phyloP scores from a whole-genome alignment of 1,284 basidiomycete species.

The Marasmius oreades region DNA sequence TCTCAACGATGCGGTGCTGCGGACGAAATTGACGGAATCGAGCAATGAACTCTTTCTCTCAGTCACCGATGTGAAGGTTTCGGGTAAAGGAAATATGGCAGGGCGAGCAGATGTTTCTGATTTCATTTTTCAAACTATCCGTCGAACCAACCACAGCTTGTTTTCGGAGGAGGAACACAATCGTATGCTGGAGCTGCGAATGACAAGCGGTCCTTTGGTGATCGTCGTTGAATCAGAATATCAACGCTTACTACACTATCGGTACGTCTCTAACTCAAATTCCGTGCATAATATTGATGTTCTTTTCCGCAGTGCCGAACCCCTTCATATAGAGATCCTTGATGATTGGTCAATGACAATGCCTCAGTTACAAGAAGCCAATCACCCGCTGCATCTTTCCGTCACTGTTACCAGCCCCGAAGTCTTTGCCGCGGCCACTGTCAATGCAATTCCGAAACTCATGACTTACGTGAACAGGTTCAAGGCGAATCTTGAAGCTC shows the following conservation, averaged over 20 bases:
- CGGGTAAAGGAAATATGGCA: slow-evolving; percentile 72
- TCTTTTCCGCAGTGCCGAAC: slow-evolving; percentile 60
- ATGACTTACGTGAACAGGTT: slow-evolving; percentile 73
- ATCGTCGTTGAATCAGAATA: slow-evolving; percentile 75
- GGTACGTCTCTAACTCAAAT: slow-evolving; percentile 44
- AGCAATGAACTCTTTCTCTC: slow-evolving; percentile 62
- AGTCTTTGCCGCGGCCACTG: slow-evolving; percentile 67
- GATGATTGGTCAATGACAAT: slow-evolving; percentile 78
- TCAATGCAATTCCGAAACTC: slow-evolving; percentile 72
- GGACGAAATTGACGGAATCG: slow-evolving; percentile 56
- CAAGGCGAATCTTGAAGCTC: slow-evolving; percentile 65
- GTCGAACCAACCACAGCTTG: slow-evolving; percentile 41
- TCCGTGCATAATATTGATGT: background rate
- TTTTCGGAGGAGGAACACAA: slow-evolving; percentile 29
- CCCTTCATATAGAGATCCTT: slow-evolving; percentile 68
- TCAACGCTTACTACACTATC: slow-evolving; percentile 73
- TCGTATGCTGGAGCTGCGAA: slow-evolving; percentile 68
- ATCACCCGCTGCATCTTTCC: slow-evolving; percentile 66
- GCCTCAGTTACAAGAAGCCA: slow-evolving; percentile 34
- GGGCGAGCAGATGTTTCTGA: slow-evolving; percentile 67
- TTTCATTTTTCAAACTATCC: slow-evolving; percentile 74
- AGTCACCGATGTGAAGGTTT: slow-evolving; percentile 59
- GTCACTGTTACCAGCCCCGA: slow-evolving; percentile 76
- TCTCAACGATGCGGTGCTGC: slow-evolving; percentile 56
- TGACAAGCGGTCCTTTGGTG: slow-evolving; percentile 73